Percentiles rank a stretch among this genome's conserved stretches.
Evolutionary conservation across 2,329 filamentous ascomycete species (phyloP).

Genomic region (Cryphonectria nitschkei): DNA sequence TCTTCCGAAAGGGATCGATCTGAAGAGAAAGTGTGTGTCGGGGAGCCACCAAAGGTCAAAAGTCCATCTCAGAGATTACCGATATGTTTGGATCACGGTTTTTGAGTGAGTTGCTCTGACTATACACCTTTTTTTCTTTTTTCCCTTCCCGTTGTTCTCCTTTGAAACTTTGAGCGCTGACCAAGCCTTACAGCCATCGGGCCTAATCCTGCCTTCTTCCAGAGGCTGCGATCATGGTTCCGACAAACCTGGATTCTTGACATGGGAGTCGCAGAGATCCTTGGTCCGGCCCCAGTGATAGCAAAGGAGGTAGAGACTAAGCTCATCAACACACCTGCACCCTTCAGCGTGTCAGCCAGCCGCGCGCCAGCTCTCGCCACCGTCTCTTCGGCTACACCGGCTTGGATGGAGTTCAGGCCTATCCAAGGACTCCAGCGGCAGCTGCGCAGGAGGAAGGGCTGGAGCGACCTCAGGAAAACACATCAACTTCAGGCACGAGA

Average conservation of each 20-base stretch:
- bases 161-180: neutral
- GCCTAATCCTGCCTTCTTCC: conserved; percentile 15
- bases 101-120: conserved; percentile 4
- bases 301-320: conserved; percentile 9
- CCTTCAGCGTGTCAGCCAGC: conserved; percentile 14
- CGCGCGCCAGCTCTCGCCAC: conserved; percentile 1
- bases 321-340: conserved; percentile 14
- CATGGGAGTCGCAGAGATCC: conserved; percentile 17
- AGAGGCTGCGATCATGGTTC: conserved; percentile 17
- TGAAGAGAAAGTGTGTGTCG: neutral
- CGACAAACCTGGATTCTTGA: conserved; percentile 11
- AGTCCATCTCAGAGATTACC: neutral
- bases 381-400: neutral
- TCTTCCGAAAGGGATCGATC: neutral
- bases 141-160: no score
- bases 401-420: conserved; percentile 11
- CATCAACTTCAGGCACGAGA: conserved; percentile 9
- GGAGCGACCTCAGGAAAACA: conserved; percentile 9
- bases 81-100: conserved; percentile 18
- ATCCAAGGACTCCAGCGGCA: conserved; percentile 14
- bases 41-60: neutral
- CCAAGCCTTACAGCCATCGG: conserved; percentile 3
- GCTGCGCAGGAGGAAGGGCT: conserved; percentile 20
- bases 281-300: conserved; percentile 13
- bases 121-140: neutral